Evolutionary conservation across 352 stramenopile species (phyloP), one percentile per base, ranked within the genome.

Genomic region (Phytophthora idaei): DNA sequence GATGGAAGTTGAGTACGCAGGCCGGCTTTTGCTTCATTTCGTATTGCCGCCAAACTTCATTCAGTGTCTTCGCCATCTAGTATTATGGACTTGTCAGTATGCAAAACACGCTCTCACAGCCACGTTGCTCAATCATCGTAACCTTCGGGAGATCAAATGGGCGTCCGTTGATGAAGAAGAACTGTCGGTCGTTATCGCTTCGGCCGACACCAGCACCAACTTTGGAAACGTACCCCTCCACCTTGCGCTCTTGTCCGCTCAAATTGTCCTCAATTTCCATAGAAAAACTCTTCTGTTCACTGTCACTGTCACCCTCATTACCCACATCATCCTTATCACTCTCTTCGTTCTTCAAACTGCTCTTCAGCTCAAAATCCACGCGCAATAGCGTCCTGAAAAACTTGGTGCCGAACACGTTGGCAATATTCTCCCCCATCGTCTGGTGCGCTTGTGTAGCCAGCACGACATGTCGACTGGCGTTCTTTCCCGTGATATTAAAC

Each of bases 151-250:
- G 67, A 57, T 99, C 95, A 48, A 99, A 95, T 0, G 97, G 97
- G 7, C 97, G 85, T 10, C 91, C 89, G 74, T 99, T 99, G 41
- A 99, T 93, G 73, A 95, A 98, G 57, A 98, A 95, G 66, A 98
- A 99, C 73, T 99, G 97, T 3, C 86, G 78, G 59, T 98, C 92
- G 56, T 96, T 93, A 53, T 97, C 89, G 46, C 81, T 87, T 42
- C 86, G 68, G 3, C 86, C 87, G 21, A 93, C 83, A 27, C 88
- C 89, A 39, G 66, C 77, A 36, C 85, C 85, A 15, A 90, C 77
- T 41, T 79, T 85, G 1, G 83, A 94, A 14, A 96, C 78, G 36
- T 80, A 93, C 2, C 87, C 87, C n/a, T 76, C 60, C n/a, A 92
- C 76, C 42, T 72, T 76, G 17, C 77, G 67, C 41, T 69, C 34